Evolutionary conservation across 306 rosid genomes (phyloP).

Genomic region (Geum urbanum): DNA sequence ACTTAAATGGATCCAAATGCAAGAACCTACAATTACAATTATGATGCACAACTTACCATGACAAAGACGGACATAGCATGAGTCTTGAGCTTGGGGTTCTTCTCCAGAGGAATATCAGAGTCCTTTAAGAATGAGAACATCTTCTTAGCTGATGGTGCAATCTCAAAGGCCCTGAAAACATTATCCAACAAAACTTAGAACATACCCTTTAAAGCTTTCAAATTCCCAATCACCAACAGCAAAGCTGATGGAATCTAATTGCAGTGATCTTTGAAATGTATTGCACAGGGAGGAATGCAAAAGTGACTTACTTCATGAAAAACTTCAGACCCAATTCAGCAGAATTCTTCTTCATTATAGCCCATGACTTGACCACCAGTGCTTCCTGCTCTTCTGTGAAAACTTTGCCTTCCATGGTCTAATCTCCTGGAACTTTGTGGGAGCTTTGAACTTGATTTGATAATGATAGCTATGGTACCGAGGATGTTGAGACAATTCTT

Average conservation of each 20-base stretch:
- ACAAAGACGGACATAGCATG: constrained; percentile 74
- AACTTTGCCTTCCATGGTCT: constrained; percentile 22
- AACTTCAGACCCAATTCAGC: constrained; percentile 56
- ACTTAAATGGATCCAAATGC: not conserved
- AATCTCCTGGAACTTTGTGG: no score
- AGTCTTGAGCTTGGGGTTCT: constrained; percentile 78
- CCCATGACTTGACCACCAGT: constrained; percentile 73
- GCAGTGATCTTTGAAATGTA: no score
- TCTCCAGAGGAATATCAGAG: constrained; percentile 64
- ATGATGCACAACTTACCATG: constrained; percentile 42
- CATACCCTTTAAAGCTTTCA: no score
- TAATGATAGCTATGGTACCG: not conserved
- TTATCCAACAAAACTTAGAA: no score
- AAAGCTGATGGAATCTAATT: not conserved
- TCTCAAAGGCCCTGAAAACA: constrained; percentile 66
- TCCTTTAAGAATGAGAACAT: constrained; percentile 71
- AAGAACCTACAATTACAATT: not conserved
- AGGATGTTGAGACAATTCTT: constrained; percentile 2
- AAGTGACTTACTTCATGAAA: constrained; percentile 58
- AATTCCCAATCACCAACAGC: no score
- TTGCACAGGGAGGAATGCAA: not conserved
- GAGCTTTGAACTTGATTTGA: not conserved
- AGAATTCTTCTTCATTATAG: constrained; percentile 63
- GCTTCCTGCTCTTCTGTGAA: constrained; percentile 80
- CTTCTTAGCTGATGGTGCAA: constrained; percentile 75